These are phyloP conservation scores for Russula vinacea DNA, from an alignment of 768 basidiomycete species.

Conservation along the genomic window DNA sequence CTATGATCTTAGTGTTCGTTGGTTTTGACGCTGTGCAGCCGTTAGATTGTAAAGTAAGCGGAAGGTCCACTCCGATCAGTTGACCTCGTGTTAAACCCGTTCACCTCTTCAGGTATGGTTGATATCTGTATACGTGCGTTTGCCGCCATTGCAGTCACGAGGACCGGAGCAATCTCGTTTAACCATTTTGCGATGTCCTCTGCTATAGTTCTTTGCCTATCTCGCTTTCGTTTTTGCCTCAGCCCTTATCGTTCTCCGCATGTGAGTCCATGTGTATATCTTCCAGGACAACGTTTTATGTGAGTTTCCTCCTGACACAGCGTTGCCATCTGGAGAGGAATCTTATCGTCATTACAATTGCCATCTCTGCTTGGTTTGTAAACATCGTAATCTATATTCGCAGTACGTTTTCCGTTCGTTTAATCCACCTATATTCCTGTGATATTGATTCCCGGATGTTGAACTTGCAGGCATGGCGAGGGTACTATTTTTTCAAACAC, in stretches of 20 bases:
- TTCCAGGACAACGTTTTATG: not conserved
- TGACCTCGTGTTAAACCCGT: not conserved
- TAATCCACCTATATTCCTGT: too few species aligned
- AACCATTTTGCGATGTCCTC: not conserved
- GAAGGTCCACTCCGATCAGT: not conserved
- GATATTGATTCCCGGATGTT: not conserved
- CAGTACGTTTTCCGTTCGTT: conserved; percentile 13
- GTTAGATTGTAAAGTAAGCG: conserved; percentile 23
- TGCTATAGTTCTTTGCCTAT: conserved; percentile 20
- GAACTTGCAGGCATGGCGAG: conserved; percentile 1
- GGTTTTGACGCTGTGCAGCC: conserved; percentile 17
- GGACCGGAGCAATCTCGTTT: not conserved
- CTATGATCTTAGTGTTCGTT: conserved; percentile 19
- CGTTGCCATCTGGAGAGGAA: conserved; percentile 23
- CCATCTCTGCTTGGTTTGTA: conserved; percentile 15
- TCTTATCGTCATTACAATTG: not conserved
- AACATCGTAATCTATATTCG: conserved; percentile 18
- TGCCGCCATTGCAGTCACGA: not conserved
- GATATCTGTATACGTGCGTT: conserved; percentile 16
- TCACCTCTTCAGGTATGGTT: conserved; percentile 6
- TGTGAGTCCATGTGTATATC: conserved; percentile 12
- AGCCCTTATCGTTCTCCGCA: conserved; percentile 23
- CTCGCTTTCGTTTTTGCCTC: conserved; percentile 25
- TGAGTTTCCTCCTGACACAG: not conserved
- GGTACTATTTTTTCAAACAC: not conserved